These are phyloP conservation scores for Elsinoe fawcettii DNA, from an alignment of 2,329 filamentous ascomycete genomes.

Conservation along the genomic window DNA sequence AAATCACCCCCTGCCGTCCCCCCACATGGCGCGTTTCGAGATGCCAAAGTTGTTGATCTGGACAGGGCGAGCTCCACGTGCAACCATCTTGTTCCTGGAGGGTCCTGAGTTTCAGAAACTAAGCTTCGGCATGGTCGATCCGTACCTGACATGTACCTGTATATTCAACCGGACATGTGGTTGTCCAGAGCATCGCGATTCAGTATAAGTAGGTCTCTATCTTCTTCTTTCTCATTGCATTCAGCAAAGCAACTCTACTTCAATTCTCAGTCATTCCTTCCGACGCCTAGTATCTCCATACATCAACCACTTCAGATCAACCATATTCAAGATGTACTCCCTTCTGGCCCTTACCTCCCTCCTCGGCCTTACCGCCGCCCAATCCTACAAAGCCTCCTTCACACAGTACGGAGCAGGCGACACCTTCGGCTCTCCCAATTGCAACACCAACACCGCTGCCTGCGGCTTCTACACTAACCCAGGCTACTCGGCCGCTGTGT, in stretches of 20 bases:
- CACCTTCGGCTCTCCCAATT: conserved; percentile 28
- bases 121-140: conserved; percentile 3
- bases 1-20: neutral
- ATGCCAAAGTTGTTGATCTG: neutral
- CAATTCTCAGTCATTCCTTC: neutral
- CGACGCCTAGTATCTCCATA: neutral
- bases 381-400: conserved; percentile 26
- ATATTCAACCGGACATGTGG: conserved; percentile 2
- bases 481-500: conserved; percentile 33
- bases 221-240: neutral
- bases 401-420: conserved; percentile 32
- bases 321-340: neutral
- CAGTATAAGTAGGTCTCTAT: conserved; percentile 5
- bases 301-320: neutral
- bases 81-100: neutral
- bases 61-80: conserved; percentile 2
- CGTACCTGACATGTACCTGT: conserved; percentile 10
- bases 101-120: neutral
- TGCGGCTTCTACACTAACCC: conserved; percentile 30
- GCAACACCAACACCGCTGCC: conserved; percentile 32
- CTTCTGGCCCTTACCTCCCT: conserved; percentile 3
- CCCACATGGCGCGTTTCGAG: conserved; percentile 6
- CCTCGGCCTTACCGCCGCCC: conserved; percentile 4
- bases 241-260: neutral
- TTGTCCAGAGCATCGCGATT: neutral